Base-by-base conservation (phyloP, 805 yeast species). In the Monosporozyma servazzii region DNA sequence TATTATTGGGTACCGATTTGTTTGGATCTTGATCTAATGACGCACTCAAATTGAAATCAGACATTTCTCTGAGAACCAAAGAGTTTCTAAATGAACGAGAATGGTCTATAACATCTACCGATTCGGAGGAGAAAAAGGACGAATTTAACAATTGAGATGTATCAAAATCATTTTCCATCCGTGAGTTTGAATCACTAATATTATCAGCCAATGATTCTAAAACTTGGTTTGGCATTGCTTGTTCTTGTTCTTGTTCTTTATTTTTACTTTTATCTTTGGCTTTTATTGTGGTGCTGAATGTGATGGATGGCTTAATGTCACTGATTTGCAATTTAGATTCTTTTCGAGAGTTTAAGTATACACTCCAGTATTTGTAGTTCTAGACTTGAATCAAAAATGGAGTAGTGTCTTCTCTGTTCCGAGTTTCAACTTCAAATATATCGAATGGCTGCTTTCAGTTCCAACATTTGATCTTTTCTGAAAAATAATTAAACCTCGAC, bases 41-140 rank as follows among this genome's bases (percentile, higher is more conserved):
- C 17, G 33, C 44, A 20, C 15, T 27, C 3, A 51, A 15, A 47
- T 55, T 55, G 18, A 55, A 58, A 33, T 61, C 64, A 5, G 62
- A 54, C n/a, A 58, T 37, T 27, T 66, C 69, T 39, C 58, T 58
- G 25, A 65, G 44, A 11, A 68, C 49, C 36, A 68, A 47, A 2
- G 71, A 68, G 49, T 66, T 63, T 54, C 71, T 58, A 40, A 68
- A 63, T 37, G 60, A 64, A 27, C 61, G 57, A 5, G 66, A 68
- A 54, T 68, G 71, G 25, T 65, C 69, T 15, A 61, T 42, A 0
- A 62, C 60, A 43, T 62, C 60, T 5, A 58, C 57, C 2, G 67
- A 60, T 5, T 50, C 56, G 1, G 69, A 65, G 3, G 67, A 60
- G 49, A 62, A 66, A 46, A 66, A 66, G 2, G 64, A 56, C 9